phyloP scores from a whole-genome alignment of 495 filamentous ascomycete genomes.

The Neurospora sp. region DNA sequence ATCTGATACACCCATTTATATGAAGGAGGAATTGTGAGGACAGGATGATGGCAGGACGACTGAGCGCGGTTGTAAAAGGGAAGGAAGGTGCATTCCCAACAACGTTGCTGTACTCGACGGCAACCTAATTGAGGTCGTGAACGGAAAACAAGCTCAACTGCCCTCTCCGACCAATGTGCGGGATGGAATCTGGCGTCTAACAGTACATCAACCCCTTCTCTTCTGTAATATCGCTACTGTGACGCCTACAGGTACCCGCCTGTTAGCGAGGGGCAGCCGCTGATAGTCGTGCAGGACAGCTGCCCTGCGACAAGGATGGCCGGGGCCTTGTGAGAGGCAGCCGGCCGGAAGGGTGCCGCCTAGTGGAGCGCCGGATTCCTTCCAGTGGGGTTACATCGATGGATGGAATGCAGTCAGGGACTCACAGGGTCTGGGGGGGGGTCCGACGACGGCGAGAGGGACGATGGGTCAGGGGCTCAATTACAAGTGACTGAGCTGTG shows the following conservation, averaged over 20 bases:
- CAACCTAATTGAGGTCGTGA: background rate
- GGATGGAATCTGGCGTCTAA: background rate
- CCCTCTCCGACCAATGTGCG: background rate
- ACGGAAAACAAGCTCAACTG: background rate
- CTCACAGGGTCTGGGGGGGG: background rate
- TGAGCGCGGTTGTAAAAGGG: background rate
- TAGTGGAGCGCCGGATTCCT: background rate
- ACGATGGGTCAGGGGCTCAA: background rate
- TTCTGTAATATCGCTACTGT: background rate
- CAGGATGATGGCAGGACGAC: background rate
- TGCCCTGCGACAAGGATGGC: background rate
- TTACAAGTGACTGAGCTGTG: background rate
- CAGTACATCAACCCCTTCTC: background rate
- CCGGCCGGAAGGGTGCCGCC: background rate
- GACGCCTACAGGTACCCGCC: background rate
- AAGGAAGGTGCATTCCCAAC: background rate
- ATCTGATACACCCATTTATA: background rate
- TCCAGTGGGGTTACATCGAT: background rate
- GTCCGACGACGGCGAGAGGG: background rate
- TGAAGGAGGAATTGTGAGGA: background rate
- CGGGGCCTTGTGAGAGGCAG: background rate
- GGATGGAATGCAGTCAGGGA: background rate
- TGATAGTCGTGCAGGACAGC: background rate
- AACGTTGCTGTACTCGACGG: background rate
- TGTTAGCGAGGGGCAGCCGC: background rate